phyloP scores from a whole-genome alignment of 2,329 filamentous ascomycete species.

The Rhynchosporium agropyri region DNA sequence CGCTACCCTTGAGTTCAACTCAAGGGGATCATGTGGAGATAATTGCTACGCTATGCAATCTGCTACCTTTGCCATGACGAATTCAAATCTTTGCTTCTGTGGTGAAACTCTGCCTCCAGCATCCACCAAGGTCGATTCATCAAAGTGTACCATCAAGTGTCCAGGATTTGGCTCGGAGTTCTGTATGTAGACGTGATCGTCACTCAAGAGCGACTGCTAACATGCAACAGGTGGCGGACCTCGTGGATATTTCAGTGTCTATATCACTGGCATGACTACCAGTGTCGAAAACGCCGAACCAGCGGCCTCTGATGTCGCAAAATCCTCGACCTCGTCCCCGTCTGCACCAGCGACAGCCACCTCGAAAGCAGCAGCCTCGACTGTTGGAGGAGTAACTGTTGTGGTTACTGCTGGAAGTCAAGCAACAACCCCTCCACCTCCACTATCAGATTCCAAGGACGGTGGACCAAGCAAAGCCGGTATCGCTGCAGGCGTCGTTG shows the following conservation, averaged over 20 bases:
- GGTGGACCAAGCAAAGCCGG: conserved; percentile 59
- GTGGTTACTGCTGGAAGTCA: conserved; percentile 37
- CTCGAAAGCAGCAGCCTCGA: conserved; percentile 37
- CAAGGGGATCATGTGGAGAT: conserved; percentile 35
- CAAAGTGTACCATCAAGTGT: conserved; percentile 36
- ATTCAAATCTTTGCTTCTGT: conserved; percentile 39
- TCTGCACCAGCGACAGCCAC: conserved; percentile 29
- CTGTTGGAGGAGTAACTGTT: conserved; percentile 38
- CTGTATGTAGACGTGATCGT: conserved; percentile 32
- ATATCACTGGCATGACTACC: conserved; percentile 33
- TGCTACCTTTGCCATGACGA: conserved; percentile 35
- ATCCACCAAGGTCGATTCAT: conserved; percentile 27
- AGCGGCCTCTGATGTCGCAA: conserved; percentile 16
- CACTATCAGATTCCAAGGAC: conserved; percentile 17
- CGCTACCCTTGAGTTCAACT: conserved; percentile 36
- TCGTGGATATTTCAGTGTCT: conserved; percentile 35
- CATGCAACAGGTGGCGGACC: conserved; percentile 36
- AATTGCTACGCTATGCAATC: conserved; percentile 13
- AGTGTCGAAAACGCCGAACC: conserved; percentile 28
- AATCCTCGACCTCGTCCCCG: conserved; percentile 20
- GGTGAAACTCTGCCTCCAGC: conserved; percentile 37
- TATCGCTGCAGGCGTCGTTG: conserved; percentile 85
- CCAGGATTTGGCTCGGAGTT: conserved; percentile 36
- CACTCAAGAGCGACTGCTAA: conserved; percentile 23
- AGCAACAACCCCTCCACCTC: conserved; percentile 15